These are phyloP conservation scores for Lentinula lateritia DNA, from an alignment of 768 basidiomycete species.

Conservation along the genomic window DNA sequence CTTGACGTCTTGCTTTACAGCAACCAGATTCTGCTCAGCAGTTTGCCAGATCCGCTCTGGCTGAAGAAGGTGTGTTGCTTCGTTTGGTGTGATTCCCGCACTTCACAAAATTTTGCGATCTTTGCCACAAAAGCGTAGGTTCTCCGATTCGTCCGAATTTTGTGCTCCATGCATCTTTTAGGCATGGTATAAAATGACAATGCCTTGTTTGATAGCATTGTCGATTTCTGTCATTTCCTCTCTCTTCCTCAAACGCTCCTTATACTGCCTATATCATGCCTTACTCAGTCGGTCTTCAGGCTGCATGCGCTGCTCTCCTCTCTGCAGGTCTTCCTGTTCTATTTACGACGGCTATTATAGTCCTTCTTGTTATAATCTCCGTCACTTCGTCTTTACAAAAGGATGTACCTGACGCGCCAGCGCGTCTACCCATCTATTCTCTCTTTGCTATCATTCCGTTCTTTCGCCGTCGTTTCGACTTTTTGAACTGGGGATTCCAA, in stretches of 20 bases:
- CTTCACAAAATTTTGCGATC: neutral
- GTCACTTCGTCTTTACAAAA: conserved; percentile 41
- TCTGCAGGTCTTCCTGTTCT: conserved; percentile 46
- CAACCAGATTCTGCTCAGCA: neutral
- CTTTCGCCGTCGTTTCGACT: conserved; percentile 66
- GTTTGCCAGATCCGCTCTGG: neutral
- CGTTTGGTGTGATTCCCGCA: neutral
- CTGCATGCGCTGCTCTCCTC: conserved; percentile 43
- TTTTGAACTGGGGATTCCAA: conserved; percentile 67
- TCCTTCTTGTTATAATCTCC: conserved; percentile 40
- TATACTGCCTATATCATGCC: conserved; percentile 34
- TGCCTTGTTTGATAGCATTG: conserved; percentile 1
- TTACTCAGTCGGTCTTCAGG: conserved; percentile 43
- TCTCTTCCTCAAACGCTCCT: conserved; percentile 27
- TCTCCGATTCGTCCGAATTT: neutral
- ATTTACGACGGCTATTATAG: conserved; percentile 41
- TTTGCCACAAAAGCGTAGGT: neutral
- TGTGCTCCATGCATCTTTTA: neutral
- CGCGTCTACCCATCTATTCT: conserved; percentile 50
- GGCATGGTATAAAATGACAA: conserved; percentile 3
- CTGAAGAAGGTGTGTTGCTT: neutral
- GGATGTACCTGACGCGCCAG: conserved; percentile 46
- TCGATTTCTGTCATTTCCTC: neutral
- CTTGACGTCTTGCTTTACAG: conserved; percentile 4
- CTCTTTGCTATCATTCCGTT: conserved; percentile 60